phyloP scores from a whole-genome alignment of 139 green algal genomes.

The Volvox reticuliferus region DNA sequence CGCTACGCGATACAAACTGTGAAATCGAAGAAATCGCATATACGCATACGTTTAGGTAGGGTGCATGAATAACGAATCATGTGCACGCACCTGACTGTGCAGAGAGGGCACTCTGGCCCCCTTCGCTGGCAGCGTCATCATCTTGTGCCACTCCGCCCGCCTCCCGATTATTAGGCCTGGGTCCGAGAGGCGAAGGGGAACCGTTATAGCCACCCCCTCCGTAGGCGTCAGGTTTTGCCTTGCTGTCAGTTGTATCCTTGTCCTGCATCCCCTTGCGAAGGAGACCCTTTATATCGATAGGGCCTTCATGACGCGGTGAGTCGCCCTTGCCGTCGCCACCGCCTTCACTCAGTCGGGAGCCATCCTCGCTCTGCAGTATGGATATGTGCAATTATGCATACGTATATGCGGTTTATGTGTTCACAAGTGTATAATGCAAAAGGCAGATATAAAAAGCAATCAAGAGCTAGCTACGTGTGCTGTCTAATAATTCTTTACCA shows the following conservation, averaged over 20 bases:
- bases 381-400: neutral
- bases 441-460: no score
- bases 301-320: neutral
- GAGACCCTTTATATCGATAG: neutral
- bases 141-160: neutral
- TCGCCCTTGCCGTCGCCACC: neutral
- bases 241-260: neutral
- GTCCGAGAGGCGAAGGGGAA: neutral
- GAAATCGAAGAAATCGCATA: no score
- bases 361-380: neutral
- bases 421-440: neutral
- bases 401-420: neutral
- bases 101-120: constrained; percentile 39
- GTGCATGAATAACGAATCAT: no score
- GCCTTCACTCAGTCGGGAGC: neutral
- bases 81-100: constrained; percentile 5
- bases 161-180: neutral
- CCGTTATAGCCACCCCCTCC: neutral
- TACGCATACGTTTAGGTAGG: no score
- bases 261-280: constrained; percentile 1
- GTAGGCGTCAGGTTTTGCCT: neutral
- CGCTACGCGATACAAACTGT: no score
- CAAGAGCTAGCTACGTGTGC: no score
- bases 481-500: no score
- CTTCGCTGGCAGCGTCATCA: constrained; percentile 26